Percentiles rank a stretch among this genome's conserved stretches.
phyloP scores from a whole-genome alignment of 164 flowering plant species.

The Warburgia ugandensis region DNA sequence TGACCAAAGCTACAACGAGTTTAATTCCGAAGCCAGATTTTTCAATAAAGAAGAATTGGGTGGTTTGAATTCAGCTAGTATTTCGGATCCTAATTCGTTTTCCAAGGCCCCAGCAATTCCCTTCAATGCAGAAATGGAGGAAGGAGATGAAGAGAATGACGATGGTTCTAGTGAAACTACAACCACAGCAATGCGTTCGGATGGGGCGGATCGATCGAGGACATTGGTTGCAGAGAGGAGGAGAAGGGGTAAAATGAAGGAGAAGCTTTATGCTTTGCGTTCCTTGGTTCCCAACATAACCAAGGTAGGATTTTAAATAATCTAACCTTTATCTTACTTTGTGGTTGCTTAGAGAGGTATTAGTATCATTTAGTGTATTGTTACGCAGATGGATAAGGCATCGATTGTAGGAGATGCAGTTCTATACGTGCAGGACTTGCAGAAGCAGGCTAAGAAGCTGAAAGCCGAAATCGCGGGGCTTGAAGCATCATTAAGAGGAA shows the following conservation, averaged over 20 bases:
- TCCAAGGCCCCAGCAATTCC: constrained; percentile 7
- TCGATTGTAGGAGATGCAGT: constrained; percentile 89
- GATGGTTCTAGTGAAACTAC: constrained; percentile 40
- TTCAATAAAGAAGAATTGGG: constrained; percentile 18
- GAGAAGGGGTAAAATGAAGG: constrained; percentile 82
- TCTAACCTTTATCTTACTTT: background rate
- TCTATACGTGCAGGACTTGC: constrained; percentile 56
- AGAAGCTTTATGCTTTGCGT: constrained; percentile 72
- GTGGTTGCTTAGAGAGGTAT: background rate
- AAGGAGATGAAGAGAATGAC: constrained; percentile 20
- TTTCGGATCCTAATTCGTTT: constrained; percentile 15
- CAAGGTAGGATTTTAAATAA: constrained; percentile 35
- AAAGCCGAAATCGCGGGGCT: constrained; percentile 57
- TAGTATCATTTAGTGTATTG: too few relatives aligned
- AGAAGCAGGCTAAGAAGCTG: constrained; percentile 55
- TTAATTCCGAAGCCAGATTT: constrained; percentile 13
- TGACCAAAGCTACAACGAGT: constrained; percentile 10
- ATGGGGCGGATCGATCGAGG: constrained; percentile 42
- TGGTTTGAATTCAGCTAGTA: constrained; percentile 7
- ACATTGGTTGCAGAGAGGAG: constrained; percentile 62
- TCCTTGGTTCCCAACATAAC: constrained; percentile 85
- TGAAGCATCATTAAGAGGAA: constrained; percentile 32
- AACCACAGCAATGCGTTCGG: constrained; percentile 20
- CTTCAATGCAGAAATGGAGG: constrained; percentile 18
- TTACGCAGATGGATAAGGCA: constrained; percentile 86